Percentiles rank a stretch among this genome's conserved stretches.
phyloP scores from a whole-genome alignment of 331 rosid species.

The Malus hybrid region DNA sequence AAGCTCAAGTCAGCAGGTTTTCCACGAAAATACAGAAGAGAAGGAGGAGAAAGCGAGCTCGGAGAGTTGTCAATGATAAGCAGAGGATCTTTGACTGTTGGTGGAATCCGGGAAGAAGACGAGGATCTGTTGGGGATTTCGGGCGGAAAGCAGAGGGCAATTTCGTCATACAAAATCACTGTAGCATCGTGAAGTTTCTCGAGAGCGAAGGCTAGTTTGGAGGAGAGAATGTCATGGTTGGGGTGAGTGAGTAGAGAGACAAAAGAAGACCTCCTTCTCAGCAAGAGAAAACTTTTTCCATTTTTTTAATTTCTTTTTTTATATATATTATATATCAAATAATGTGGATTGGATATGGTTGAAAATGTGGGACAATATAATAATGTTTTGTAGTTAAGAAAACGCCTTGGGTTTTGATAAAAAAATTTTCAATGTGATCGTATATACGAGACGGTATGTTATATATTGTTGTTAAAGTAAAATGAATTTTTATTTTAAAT shows the following conservation, averaged over 20 bases:
- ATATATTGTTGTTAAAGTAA: too few species aligned
- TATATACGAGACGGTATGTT: fast-evolving
- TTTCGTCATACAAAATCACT: slow-evolving; percentile 25
- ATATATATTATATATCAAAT: too few species aligned
- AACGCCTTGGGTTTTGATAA: background rate
- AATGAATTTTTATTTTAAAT: too few species aligned
- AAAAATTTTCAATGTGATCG: too few species aligned
- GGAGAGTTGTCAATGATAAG: slow-evolving; percentile 4
- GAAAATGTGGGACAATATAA: background rate
- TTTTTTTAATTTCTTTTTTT: too few species aligned
- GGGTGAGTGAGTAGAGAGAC: background rate
- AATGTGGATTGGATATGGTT: background rate
- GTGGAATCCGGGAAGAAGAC: slow-evolving; percentile 34
- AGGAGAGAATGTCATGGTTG: background rate
- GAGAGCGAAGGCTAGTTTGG: background rate
- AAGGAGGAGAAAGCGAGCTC: slow-evolving; percentile 3
- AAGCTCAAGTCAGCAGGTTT: background rate
- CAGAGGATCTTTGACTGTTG: slow-evolving; percentile 66
- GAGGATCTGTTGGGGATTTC: slow-evolving; percentile 17
- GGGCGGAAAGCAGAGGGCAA: slow-evolving; percentile 25
- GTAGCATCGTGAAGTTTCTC: background rate
- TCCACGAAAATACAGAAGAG: slow-evolving; percentile 14
- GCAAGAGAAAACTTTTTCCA: background rate
- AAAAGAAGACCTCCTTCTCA: background rate
- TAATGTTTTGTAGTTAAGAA: too few species aligned